Base-by-base conservation (phyloP, 2,329 filamentous ascomycete genomes). In the Metarhizium sp. region DNA sequence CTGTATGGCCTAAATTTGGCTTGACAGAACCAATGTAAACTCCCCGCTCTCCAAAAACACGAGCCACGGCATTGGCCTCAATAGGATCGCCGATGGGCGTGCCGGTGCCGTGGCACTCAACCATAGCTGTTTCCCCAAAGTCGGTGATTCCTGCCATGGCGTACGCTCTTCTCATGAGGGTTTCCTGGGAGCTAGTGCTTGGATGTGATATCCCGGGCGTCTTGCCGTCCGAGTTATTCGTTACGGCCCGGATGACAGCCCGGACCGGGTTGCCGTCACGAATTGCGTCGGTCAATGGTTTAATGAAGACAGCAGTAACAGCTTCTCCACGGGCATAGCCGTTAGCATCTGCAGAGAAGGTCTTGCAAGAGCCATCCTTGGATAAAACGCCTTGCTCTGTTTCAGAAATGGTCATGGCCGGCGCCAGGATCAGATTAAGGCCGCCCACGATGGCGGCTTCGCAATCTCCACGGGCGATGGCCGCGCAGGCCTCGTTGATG, bases 241-340 rank as follows among this genome's bases (percentile, higher is more conserved):
- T 67, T 0, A 71, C 72, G 4, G 61, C 66, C 0, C 70, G 63
- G 25, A 78, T 71, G 2, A 77, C 65, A 0, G 69, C 68, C 1
- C 71, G 63, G 5, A 76, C 64, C 0, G 71, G 71, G 56, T 80
- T 75, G 3, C 73, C 72, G 50, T 78, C 77, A 2, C 66, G 63
- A 4, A 81, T 56, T 0, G 78, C 79, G 47, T 75, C 70, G 3
- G 68, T 64, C 0, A 81, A 62, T 0, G 62, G 67, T 63, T 81
- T 81, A 0, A 82, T 56, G 6, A 74, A 65, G 6, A 81, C 55
- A 6, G 70, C 66, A 2, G 63, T 72, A 14, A 75, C 61, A 5
- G 74, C 79, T 58, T 82, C 79, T 2, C 74, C 78, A 6, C 77
- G 69, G 0, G 68, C 76, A 55, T 79, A 82, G 0, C 79, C 79